A percentile compares a stretch with the other conserved stretches of the same genome.
Conservation (phyloP, 2,329 filamentous ascomycete genomes). For the Scedosporium apiospermum region DNA sequence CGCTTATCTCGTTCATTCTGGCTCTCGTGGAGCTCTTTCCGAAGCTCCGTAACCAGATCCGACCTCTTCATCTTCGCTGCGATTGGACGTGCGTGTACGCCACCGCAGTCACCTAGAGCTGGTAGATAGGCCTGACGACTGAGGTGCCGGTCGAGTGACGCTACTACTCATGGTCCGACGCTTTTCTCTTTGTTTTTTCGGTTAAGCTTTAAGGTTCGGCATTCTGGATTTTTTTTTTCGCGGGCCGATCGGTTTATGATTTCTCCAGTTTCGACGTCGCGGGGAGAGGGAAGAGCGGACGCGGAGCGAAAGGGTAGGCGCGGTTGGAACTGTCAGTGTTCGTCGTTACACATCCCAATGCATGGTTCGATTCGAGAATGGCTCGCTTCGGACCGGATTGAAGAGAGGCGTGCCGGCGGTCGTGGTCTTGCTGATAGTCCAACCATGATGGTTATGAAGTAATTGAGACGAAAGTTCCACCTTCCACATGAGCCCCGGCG, state of each 20-base stretch:
- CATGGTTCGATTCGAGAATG: neutral
- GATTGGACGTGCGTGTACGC: neutral
- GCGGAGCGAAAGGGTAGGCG: neutral
- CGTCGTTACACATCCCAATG: neutral
- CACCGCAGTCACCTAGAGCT: neutral
- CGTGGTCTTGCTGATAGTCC: neutral
- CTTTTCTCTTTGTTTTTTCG: neutral
- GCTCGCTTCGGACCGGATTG: neutral
- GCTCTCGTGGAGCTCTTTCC: constrained; percentile 64
- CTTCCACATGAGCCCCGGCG: neutral
- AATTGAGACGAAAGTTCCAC: neutral
- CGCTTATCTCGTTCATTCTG: constrained; percentile 71
- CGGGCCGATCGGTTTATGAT: neutral
- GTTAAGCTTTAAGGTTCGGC: neutral
- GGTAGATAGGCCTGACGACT: neutral
- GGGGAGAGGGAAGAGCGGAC: neutral
- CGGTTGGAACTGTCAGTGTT: neutral
- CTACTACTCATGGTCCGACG: neutral
- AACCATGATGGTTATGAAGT: constrained; percentile 3
- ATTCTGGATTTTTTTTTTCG: neutral
- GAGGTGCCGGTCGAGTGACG: neutral
- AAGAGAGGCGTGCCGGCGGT: neutral
- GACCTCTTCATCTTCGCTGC: constrained; percentile 13
- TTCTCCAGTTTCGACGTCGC: neutral
- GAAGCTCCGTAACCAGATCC: constrained; percentile 40